Base-by-base conservation (phyloP, 306 rosid species). In the Cicer arietinum region DNA sequence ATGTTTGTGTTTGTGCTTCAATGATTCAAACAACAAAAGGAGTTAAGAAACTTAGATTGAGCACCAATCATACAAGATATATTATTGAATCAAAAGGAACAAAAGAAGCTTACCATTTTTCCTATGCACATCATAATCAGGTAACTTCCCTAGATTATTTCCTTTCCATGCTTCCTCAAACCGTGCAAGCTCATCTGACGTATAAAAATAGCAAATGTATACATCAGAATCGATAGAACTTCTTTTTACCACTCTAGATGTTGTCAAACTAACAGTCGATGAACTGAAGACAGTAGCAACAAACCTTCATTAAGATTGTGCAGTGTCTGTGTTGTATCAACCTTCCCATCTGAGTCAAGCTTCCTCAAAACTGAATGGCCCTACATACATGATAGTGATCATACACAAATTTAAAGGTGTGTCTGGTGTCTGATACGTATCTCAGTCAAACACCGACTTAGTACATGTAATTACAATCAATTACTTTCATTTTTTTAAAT, bases 271-370 rank as follows among this genome's bases (percentile, higher is more conserved):
- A 14, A 50, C 4, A 58, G 47, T 72, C 16, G 57, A 60, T 43
- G 8, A 13, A 4, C 37, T 46, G 1, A 25, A 37, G 41, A 50
- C 10, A 78, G 37, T 52, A 67, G 8, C 57, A 20, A 80, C 86
- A 43, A 16, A 87, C 98, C 98, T 89, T 91, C 94, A 69, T 82
- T 56, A 62, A 91, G 79, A 88, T 94, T 94, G 84, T 94, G 96
- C 73, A 90, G 71, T 41, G 90, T 90, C 75, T 91, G 98, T 69
- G 73, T 47, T 6, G 81, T 74, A 69, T 87, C 91, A 75, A 91
- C 85, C 85, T 86, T 84, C 1, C 97, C 97, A 48, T 90, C 90
- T 3, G 95, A 70, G 37, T 84, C 85, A 25, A 94, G 91, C 89
- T 86, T 94, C 83, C 96, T 90, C 12, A 88, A 85, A 54, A 90